phyloP scores from a whole-genome alignment of 1,139 yeast genomes.

The Magnusiomyces magnusii region DNA sequence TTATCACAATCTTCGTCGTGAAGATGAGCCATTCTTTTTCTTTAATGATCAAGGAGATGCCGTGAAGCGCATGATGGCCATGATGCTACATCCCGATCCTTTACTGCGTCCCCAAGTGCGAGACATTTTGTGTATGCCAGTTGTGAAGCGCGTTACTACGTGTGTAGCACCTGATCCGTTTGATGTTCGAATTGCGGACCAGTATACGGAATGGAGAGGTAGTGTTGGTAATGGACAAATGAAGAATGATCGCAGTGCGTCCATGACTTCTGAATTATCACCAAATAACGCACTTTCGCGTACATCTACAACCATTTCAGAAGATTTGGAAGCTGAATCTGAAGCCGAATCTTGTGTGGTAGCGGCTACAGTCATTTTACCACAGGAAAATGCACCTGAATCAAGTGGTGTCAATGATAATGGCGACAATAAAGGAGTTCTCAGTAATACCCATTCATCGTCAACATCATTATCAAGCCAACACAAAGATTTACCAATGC shows the following conservation, averaged over 20 bases:
- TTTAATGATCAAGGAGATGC: constrained; percentile 28
- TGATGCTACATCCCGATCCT: constrained; percentile 68
- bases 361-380: not conserved
- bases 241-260: too few relatives aligned
- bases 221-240: not conserved
- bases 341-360: not conserved
- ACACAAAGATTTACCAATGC: not conserved
- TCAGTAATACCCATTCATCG: not conserved
- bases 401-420: not conserved
- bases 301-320: too few relatives aligned
- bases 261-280: too few relatives aligned
- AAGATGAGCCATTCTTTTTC: constrained; percentile 63
- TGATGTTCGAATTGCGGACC: constrained; percentile 1
- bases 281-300: too few relatives aligned
- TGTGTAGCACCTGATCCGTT: constrained; percentile 2
- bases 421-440: not conserved
- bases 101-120: constrained; percentile 60
- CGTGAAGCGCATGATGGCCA: constrained; percentile 24
- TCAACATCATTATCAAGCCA: too few relatives aligned
- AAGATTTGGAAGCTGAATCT: too few relatives aligned
- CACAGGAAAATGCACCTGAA: too few relatives aligned
- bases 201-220: not conserved
- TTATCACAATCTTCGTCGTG: constrained; percentile 12
- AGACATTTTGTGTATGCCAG: constrained; percentile 42
- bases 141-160: not conserved